Evolutionary conservation across 257 asterid genomes (phyloP), one percentile per base, ranked within the genome.

Genomic region (Salvia hispanica): DNA sequence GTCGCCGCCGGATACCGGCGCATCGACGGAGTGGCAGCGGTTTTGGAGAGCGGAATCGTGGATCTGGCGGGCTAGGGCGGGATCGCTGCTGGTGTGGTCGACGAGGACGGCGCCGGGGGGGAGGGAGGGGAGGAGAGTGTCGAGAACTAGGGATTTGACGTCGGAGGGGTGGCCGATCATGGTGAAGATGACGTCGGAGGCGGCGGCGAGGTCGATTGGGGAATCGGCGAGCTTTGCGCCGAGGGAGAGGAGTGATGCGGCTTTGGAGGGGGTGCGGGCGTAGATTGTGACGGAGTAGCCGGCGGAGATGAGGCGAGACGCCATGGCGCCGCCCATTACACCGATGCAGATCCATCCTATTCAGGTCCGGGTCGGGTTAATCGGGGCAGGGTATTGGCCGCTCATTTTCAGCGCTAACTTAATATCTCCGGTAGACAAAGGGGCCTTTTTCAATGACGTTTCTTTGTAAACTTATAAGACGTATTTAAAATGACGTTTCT

Each of bases 261-360:
- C 84, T 67, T 79, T 84, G 9, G 95, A 80, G 16, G 95, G 88
- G 58, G 62, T 78, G 64, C 96, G 92, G 46, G 92, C 87, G 66
- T 85, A 89, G 81, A 92, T 36, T 12, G 91, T 64, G 86, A 89
- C 79, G 67, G 82, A 36, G 73, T 84, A 92, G 65, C 95, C 92
- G 79, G 87, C 88, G 74, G 96, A 74, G 82, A 92, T 78, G 74
- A 92, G 91, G 77, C 95, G 96, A 57, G 88, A 58, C 40, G 86
- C 89, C 96, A 92, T 92, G 44, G 96, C 92, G 52, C 81, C 75
- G 72, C 96, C 98, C 98, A 89, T 92, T 2, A 92, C 93, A 37
- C 98, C 98, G 50, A 90, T 87, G 60, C 96, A 96, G 0, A 89
- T 79, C 92, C 96, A 92, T 28, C 98, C 96, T 58, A 92, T 72